These are phyloP conservation scores for Trypanosoma avium DNA, from an alignment of 208 protist genomes.

Conservation along the genomic window DNA sequence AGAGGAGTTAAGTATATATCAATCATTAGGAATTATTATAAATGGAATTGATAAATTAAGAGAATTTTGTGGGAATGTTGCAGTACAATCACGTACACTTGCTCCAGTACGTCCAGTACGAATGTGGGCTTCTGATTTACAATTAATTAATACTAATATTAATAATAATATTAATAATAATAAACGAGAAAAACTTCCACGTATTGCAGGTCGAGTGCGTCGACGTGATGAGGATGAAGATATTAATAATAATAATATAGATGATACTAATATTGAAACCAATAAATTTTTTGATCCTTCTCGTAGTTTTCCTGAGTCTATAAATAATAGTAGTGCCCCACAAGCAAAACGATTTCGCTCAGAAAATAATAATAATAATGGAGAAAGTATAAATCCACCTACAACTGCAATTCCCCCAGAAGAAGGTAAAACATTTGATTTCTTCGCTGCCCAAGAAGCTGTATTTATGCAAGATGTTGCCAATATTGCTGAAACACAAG, in stretches of 20 bases:
- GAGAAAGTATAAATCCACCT: background rate
- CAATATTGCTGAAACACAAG: constrained; percentile 57
- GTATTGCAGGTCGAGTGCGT: constrained; percentile 51
- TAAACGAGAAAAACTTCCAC: too few species aligned
- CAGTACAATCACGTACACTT: constrained; percentile 68
- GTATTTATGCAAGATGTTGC: constrained; percentile 77
- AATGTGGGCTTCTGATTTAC: constrained; percentile 38
- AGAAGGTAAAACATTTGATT: constrained; percentile 49
- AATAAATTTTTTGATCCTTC: constrained; percentile 51
- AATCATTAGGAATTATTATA: constrained; percentile 61
- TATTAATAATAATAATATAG: constrained; percentile 3
- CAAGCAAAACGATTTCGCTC: too few species aligned
- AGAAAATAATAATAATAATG: background rate
- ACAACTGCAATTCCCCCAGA: constrained; percentile 34
- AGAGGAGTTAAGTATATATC: constrained; percentile 40
- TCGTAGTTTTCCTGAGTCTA: constrained; percentile 31
- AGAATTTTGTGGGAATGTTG: constrained; percentile 25
- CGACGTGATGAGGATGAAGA: constrained; percentile 62
- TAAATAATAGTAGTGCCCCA: background rate
- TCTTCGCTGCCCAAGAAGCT: constrained; percentile 61
- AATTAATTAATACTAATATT: constrained; percentile 13
- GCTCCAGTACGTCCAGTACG: constrained; percentile 48
- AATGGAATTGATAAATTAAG: constrained; percentile 50
- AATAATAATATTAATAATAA: background rate
- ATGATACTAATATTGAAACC: background rate